Conservation (phyloP, 2,329 filamentous ascomycete species). For the Corinectria fuckeliana region DNA sequence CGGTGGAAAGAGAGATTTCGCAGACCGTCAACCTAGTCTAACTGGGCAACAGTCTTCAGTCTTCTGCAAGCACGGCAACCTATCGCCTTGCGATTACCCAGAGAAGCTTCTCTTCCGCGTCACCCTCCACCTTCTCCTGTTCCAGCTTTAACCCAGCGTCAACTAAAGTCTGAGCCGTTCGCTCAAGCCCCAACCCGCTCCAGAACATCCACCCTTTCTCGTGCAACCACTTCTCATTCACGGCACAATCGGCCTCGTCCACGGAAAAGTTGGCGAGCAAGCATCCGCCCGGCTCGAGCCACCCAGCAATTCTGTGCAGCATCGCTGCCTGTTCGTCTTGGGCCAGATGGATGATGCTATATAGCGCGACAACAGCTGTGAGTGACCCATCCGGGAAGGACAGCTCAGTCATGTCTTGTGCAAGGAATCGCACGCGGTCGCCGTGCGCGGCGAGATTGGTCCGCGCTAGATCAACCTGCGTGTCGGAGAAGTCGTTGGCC, state of each 20-base stretch:
- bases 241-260: background rate
- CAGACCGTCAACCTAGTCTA: slow-evolving; percentile 9
- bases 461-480: slow-evolving; percentile 12
- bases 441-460: background rate
- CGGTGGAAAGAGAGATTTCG: slow-evolving; percentile 15
- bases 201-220: background rate
- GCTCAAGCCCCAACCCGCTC: background rate
- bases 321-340: slow-evolving; percentile 16
- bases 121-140: background rate
- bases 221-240: background rate
- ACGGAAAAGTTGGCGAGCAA: slow-evolving; percentile 9
- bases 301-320: background rate
- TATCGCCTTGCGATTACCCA: slow-evolving; percentile 3
- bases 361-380: slow-evolving; percentile 13
- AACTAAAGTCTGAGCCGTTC: background rate
- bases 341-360: slow-evolving; percentile 20
- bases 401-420: slow-evolving; percentile 19
- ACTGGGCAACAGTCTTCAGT: no score
- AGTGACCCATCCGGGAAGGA: slow-evolving; percentile 8
- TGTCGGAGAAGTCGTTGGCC: slow-evolving; percentile 15
- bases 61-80: no score
- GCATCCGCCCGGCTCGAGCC: slow-evolving; percentile 14
- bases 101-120: background rate
- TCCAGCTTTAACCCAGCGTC: background rate
- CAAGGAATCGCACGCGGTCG: background rate